These are phyloP conservation scores for Mortierella sp. DNA, from an alignment of 371 early-diverging fungal genomes.

Conservation along the genomic window DNA sequence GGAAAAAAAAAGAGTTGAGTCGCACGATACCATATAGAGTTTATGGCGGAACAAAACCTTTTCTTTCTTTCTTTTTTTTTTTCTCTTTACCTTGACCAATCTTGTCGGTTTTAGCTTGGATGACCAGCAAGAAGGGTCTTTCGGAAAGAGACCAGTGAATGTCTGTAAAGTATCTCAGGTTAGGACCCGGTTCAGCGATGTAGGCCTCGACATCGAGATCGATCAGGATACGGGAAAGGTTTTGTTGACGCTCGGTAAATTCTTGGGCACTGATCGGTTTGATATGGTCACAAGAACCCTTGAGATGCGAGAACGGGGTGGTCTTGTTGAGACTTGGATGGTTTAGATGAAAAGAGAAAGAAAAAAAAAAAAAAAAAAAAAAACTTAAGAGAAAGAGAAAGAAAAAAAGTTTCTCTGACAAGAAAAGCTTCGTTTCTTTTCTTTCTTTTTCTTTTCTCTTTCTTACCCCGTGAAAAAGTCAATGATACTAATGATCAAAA, in stretches of 20 bases:
- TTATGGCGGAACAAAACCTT: neutral
- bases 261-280: conserved; percentile 56
- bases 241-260: conserved; percentile 58
- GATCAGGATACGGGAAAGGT: conserved; percentile 53
- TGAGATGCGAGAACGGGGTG: conserved; percentile 38
- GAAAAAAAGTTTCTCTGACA: neutral
- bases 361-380: neutral
- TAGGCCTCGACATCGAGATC: conserved; percentile 55
- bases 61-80: neutral
- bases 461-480: conserved; percentile 24
- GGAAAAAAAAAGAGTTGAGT: neutral
- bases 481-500: conserved; percentile 13
- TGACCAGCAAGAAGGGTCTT: conserved; percentile 62
- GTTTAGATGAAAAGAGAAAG: no score
- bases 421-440: neutral
- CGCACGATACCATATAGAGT: neutral
- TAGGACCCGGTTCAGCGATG: conserved; percentile 63
- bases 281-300: conserved; percentile 56
- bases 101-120: conserved; percentile 42
- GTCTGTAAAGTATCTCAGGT: conserved; percentile 64
- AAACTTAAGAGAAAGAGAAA: neutral
- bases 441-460: neutral
- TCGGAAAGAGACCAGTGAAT: conserved; percentile 64
- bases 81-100: conserved; percentile 46
- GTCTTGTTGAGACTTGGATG: conserved; percentile 13